Conservation (phyloP, 2,329 filamentous ascomycete genomes). For the Apiospora phragmitis region DNA sequence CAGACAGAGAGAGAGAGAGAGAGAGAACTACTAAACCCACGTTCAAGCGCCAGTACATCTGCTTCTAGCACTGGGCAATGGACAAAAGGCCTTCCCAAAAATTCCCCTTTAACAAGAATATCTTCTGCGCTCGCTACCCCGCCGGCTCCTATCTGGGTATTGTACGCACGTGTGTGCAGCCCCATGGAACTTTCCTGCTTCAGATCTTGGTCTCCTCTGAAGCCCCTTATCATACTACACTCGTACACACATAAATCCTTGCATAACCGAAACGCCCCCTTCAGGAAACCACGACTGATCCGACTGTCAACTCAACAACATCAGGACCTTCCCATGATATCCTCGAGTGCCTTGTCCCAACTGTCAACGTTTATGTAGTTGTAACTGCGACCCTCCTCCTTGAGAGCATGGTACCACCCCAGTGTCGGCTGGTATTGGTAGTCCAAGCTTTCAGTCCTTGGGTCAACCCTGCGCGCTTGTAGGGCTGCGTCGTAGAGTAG, state of each 20-base stretch:
- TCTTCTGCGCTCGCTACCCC: not conserved
- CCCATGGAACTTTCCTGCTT: not conserved
- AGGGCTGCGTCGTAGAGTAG: constrained; percentile 41
- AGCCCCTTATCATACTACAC: not conserved
- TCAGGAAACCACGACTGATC: not conserved
- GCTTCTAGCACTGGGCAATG: not conserved
- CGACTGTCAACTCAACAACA: not conserved
- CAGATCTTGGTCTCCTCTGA: not conserved
- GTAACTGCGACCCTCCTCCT: constrained; percentile 47
- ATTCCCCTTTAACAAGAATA: not conserved
- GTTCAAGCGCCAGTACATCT: not conserved
- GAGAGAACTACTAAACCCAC: not conserved
- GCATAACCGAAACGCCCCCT: not conserved
- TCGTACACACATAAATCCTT: not conserved
- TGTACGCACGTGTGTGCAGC: not conserved
- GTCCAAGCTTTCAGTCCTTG: constrained; percentile 26
- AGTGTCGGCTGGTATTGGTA: constrained; percentile 49
- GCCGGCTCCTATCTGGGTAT: not conserved
- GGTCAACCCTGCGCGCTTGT: constrained; percentile 20
- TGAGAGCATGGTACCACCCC: constrained; percentile 53
- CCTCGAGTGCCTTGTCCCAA: constrained; percentile 35
- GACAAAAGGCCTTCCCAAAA: not conserved
- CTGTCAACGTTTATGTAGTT: constrained; percentile 48
- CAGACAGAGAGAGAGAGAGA: not conserved
- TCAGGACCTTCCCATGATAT: not conserved